Evolutionary conservation across 306 rosid genomes (phyloP), one percentile per base, ranked within the genome.

Genomic region (Cucurbita ficifolia): DNA sequence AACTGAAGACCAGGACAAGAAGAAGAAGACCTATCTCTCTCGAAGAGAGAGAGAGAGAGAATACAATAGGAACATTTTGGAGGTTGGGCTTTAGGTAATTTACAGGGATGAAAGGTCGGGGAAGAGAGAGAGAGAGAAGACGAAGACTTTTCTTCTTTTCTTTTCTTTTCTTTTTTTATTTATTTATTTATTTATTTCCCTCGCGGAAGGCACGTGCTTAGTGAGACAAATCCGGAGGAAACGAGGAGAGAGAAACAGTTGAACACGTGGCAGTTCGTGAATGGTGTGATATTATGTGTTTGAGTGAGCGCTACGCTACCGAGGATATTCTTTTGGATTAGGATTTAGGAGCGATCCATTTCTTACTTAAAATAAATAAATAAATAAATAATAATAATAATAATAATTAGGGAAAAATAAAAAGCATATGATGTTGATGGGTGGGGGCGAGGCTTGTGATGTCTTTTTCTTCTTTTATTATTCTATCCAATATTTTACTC

Each of bases 261-360:
- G 48, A 16, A 69, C 46, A 17, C 58, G 58, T 70, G 74, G 74
- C 10, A 42, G 3, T 0, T 4, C 2, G 0, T 17, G 9, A 33
- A 4, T 70, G 46, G 74, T 33, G 0, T 48, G 57, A 49, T 70
- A 29, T 50, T 46, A 67, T 22, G 45, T 49, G 56, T 69, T 70
- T 70, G 74, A 50, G 74, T 70, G 74, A 70, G 59, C 33, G 74
- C 59, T 50, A 70, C 74, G 74, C 74, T 70, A 70, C 43, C 19
- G 46, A 17, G 45, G 59, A 70, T 70, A 69, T 69, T 69, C 59
- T 70, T 35, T 38, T 40, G 70, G 70, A 63, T 38, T 63, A 63
- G 70, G 70, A 63, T 39, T 38, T 63, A 63, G 70, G 70, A 63
- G 51, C 51, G 51, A 63, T 63, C 51, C 51, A 18, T 63, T 63